Evolutionary conservation across 352 stramenopile species (phyloP), one percentile per base, ranked within the genome.

Genomic region (Saprolegnia parasitica): DNA sequence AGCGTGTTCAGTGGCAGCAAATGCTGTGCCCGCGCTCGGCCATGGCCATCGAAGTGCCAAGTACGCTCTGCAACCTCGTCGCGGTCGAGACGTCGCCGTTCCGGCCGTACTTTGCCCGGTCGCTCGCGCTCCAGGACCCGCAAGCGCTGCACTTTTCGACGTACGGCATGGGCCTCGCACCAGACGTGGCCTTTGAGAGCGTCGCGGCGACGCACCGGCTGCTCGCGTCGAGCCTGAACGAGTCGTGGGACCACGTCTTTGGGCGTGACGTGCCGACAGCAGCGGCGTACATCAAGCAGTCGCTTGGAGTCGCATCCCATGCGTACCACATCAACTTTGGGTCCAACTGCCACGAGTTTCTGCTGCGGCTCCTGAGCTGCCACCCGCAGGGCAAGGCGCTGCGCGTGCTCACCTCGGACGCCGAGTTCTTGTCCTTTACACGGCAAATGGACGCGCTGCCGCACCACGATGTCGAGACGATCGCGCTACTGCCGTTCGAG

Each of bases 101-200:
- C 24, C 62, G 62, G 4, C 32, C 39, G 32, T 54, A 54, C 13
- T 68, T 68, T 68, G 29, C 24, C 24, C 21, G 29, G 24, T 70
- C 63, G 20, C 50, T 70, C 20, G 63, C 63, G n/a, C 54, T 61
- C 35, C 63, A 70, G 29, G 11, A 20, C 23, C 46, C 24, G 15
- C 13, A 70, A 15, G 45, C 46, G 20, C 47, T 61, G 3, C 47
- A 61, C 63, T 62, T 70, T 52, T 70, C 63, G 5, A 70, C 62
- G 26, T 70, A 70, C 32, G 46, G 63, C 63, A 70, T 70, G 63
- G 63, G 45, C 15, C 39, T 62, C n/a, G 63, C 63, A 15, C 63
- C 63, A 18, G 63, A 70, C 37, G 50, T 68, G 1, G 4, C 62
- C 11, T 61, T 70, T 24, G 46, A 55, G 0, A 70, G 46, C 26